A percentile compares a stretch with the other conserved stretches of the same genome.
Conservation (phyloP, 805 yeast genomes). For the Suhomyces prunicola region DNA sequence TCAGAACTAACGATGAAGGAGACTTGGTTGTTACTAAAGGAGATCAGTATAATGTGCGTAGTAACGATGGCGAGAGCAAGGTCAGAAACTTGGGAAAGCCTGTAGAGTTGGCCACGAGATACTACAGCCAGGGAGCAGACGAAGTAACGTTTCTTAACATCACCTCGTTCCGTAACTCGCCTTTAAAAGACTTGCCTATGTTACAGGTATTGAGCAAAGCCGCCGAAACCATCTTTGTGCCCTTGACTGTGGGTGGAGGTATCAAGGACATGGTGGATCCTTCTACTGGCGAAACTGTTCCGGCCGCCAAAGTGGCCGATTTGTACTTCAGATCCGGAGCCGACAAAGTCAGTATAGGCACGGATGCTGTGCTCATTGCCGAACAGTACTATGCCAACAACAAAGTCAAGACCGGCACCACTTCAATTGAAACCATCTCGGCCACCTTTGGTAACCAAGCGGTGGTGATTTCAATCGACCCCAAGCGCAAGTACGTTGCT, state of each 20-base stretch:
- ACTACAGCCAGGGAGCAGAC: slow-evolving; percentile 94
- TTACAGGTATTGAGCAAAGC: slow-evolving; percentile 78
- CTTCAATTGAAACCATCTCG: slow-evolving; percentile 93
- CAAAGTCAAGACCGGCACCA: slow-evolving; percentile 58
- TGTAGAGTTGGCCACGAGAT: slow-evolving; percentile 85
- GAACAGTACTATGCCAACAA: slow-evolving; percentile 69
- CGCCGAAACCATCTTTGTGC: slow-evolving; percentile 91
- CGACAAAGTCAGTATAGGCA: slow-evolving; percentile 96
- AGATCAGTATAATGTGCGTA: slow-evolving; percentile 93
- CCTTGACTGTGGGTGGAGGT: slow-evolving; percentile 98
- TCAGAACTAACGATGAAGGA: slow-evolving; percentile 91
- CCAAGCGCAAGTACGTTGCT: slow-evolving; percentile 77
- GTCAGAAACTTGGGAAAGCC: slow-evolving; percentile 97
- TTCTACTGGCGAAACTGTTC: slow-evolving; percentile 62
- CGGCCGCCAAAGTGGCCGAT: slow-evolving; percentile 89
- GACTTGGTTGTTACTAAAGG: slow-evolving; percentile 98
- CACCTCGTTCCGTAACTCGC: slow-evolving; percentile 93
- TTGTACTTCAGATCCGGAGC: slow-evolving; percentile 95
- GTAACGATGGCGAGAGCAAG: slow-evolving; percentile 33
- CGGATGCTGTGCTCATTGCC: slow-evolving; percentile 93
- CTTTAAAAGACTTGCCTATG: slow-evolving; percentile 93
- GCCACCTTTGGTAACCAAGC: slow-evolving; percentile 94
- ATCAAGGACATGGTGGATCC: slow-evolving; percentile 89
- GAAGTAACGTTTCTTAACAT: slow-evolving; percentile 93
- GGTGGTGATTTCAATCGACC: slow-evolving; percentile 97